A percentile compares a stretch with the other conserved stretches of the same genome.
Evolutionary conservation across 805 yeast genomes (phyloP).

Genomic region (Blastobotrys terrestris): DNA sequence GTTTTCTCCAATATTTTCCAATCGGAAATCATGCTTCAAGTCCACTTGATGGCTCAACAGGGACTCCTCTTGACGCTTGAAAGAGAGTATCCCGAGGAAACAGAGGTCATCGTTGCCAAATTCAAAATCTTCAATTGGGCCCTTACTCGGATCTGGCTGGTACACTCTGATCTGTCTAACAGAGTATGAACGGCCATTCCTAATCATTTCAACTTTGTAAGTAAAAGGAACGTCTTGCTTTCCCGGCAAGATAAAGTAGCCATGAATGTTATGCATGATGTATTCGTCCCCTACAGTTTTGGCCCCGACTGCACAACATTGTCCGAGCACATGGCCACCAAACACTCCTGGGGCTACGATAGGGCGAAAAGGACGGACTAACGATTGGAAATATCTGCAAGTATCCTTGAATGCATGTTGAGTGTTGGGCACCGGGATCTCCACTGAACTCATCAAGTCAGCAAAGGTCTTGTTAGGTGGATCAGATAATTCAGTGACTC

Average conservation of each 20-base stretch:
- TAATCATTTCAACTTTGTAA: slow-evolving; percentile 22
- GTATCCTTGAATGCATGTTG: slow-evolving; percentile 4
- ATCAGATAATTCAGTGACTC: slow-evolving; percentile 9
- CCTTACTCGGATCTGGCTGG: slow-evolving; percentile 21
- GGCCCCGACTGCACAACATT: slow-evolving; percentile 22
- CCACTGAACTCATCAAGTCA: slow-evolving; percentile 15
- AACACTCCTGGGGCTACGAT: slow-evolving; percentile 23
- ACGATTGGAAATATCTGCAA: slow-evolving; percentile 18
- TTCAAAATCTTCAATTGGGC: slow-evolving; percentile 11
- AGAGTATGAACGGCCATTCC: slow-evolving; percentile 25
- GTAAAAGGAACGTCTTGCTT: slow-evolving; percentile 24
- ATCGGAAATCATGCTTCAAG: slow-evolving; percentile 15
- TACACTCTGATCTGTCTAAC: slow-evolving; percentile 24
- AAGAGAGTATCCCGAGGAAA: slow-evolving; percentile 17
- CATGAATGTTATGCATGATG: slow-evolving; percentile 19
- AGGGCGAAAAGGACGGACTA: slow-evolving; percentile 22
- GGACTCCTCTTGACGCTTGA: slow-evolving; percentile 14
- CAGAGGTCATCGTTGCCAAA: slow-evolving; percentile 16
- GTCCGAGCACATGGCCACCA: slow-evolving; percentile 29
- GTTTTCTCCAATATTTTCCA: slow-evolving; percentile 8
- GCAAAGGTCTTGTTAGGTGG: slow-evolving; percentile 15
- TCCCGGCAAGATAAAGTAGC: slow-evolving; percentile 27
- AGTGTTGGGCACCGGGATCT: slow-evolving; percentile 12
- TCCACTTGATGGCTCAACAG: slow-evolving; percentile 12
- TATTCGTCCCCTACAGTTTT: slow-evolving; percentile 18